Conservation (phyloP, 2,329 filamentous ascomycete species). For the Parastagonospora nodorum region DNA sequence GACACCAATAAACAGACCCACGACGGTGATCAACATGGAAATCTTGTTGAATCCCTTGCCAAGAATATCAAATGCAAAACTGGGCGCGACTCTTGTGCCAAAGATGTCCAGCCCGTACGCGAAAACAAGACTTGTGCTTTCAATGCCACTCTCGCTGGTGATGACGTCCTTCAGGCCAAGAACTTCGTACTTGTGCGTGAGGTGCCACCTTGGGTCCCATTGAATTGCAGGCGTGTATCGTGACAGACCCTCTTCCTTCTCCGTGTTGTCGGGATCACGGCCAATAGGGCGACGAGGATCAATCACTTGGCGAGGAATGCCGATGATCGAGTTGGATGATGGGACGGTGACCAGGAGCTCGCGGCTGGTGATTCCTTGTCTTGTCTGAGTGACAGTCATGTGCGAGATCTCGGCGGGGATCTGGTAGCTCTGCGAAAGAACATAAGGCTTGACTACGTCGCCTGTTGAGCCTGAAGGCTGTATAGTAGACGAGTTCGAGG, state of each 20-base stretch:
- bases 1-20: constrained; percentile 78
- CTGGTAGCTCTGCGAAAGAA: constrained; percentile 79
- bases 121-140: constrained; percentile 90
- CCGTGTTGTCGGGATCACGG: constrained; percentile 77
- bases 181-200: constrained; percentile 84
- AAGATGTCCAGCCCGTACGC: constrained; percentile 90
- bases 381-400: constrained; percentile 84
- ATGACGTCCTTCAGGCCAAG: constrained; percentile 75
- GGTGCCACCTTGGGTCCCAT: constrained; percentile 78
- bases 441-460: constrained; percentile 68
- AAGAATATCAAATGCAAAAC: constrained; percentile 86
- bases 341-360: constrained; percentile 81
- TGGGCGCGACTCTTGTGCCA: constrained; percentile 83
- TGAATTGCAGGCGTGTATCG: constrained; percentile 78
- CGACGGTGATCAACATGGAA: constrained; percentile 80
- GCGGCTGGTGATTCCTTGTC: constrained; percentile 86
- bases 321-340: constrained; percentile 73
- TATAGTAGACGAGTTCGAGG: constrained; percentile 78
- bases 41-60: constrained; percentile 93
- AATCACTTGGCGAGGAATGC: constrained; percentile 76
- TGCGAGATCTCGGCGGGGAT: constrained; percentile 78
- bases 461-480: constrained; percentile 64
- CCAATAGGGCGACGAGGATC: constrained; percentile 87
- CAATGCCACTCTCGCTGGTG: constrained; percentile 76
- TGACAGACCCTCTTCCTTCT: constrained; percentile 81